Evolutionary conservation across 371 early-diverging fungal genomes (phyloP).

Genomic region (Haplosporangium sp.): DNA sequence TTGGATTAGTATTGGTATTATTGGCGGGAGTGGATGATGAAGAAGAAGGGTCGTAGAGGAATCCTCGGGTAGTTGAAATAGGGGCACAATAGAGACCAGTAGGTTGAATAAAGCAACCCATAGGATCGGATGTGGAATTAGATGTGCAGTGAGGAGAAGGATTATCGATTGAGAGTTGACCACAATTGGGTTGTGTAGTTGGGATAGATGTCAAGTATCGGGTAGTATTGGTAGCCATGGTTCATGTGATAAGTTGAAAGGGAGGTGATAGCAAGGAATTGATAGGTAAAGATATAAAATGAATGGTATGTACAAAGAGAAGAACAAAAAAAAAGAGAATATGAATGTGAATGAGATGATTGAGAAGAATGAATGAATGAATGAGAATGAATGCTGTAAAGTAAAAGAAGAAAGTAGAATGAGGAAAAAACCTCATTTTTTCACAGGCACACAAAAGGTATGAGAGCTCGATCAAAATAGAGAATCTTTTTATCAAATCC

Average conservation of each 20-base stretch:
- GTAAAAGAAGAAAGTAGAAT: neutral
- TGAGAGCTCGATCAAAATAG: too few relatives aligned
- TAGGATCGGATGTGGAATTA: constrained; percentile 6
- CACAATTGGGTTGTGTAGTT: constrained; percentile 31
- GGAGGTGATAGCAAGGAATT: too few relatives aligned
- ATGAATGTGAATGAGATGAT: neutral
- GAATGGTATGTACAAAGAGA: too few relatives aligned
- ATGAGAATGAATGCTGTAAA: neutral
- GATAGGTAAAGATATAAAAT: too few relatives aligned
- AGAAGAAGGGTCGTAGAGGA: neutral
- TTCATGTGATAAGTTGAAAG: too few relatives aligned
- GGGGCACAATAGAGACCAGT: constrained; percentile 35
- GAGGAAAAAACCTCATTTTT: too few relatives aligned
- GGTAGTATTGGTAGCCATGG: neutral
- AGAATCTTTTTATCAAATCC: too few relatives aligned
- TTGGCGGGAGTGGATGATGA: constrained; percentile 9
- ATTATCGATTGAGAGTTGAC: constrained; percentile 11
- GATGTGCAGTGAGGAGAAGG: constrained; percentile 21
- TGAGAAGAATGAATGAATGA: constrained; percentile 1
- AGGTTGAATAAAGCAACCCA: constrained; percentile 37
- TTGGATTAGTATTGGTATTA: constrained; percentile 1
- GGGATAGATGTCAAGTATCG: constrained; percentile 23
- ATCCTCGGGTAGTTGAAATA: constrained; percentile 38
- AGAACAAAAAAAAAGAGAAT: neutral
- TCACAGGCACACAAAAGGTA: too few relatives aligned